phyloP scores from a whole-genome alignment of 257 asterid genomes.

The Salvia hispanica region DNA sequence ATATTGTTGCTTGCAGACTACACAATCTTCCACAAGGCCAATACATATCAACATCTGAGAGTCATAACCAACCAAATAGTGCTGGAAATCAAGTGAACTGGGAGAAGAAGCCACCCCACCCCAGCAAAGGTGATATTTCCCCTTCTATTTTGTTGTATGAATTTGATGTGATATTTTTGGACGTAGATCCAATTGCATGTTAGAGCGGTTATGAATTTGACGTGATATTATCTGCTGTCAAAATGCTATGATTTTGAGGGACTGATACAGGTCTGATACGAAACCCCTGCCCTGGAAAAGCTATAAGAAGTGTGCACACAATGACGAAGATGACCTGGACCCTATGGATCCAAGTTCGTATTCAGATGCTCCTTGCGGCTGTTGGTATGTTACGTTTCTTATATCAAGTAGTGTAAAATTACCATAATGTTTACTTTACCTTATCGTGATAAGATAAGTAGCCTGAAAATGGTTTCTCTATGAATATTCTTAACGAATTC shows the following conservation, averaged over 20 bases:
- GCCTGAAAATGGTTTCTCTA: conserved; percentile 25
- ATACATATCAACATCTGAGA: conserved; percentile 45
- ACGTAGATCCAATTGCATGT: too few species aligned
- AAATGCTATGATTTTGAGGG: conserved; percentile 22
- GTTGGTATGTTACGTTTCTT: conserved; percentile 63
- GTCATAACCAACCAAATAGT: conserved; percentile 42
- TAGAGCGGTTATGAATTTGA: too few species aligned
- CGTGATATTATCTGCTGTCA: conserved; percentile 14
- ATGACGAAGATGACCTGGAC: conserved; percentile 91
- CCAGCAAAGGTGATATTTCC: conserved; percentile 56
- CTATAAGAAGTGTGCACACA: conserved; percentile 64
- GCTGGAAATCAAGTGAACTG: conserved; percentile 44
- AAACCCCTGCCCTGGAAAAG: conserved; percentile 84
- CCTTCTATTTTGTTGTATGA: conserved; percentile 17
- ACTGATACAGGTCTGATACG: conserved; percentile 57
- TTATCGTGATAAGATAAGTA: not conserved
- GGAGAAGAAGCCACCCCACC: conserved; percentile 45
- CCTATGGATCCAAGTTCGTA: conserved; percentile 99
- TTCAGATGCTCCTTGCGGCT: conserved; percentile 99
- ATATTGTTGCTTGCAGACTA: conserved; percentile 51
- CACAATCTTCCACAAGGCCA: conserved; percentile 78
- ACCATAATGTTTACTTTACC: too few species aligned
- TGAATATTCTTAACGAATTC: too few species aligned
- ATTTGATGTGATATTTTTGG: too few species aligned
- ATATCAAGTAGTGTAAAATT: conserved; percentile 20